Evolutionary conservation across 257 asterid species (phyloP), one percentile per base, ranked within the genome.

Genomic region (Nicotiana noctiflora): DNA sequence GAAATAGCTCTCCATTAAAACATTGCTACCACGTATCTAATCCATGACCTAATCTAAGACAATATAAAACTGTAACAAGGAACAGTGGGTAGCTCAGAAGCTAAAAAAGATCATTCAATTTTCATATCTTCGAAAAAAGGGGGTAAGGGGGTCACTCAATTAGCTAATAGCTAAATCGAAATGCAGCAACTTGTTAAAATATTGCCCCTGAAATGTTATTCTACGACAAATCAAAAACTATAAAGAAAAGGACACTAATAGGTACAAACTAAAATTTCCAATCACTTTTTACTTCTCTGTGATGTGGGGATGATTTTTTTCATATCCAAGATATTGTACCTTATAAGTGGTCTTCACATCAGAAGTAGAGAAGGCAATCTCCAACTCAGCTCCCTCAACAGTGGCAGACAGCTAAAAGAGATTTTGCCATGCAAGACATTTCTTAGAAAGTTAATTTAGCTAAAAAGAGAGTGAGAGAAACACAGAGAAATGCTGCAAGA

Each of bases 261-360:
- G 18, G 7, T 44, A 32, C 23, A 79, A 44, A 63, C 76, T 10
- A 37, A 68, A 70, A 7, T 34, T 46, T 14, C 61, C 11, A 51
- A 49, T 37, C 27, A 25, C 3, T 64, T 60, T 44, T 61, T 25
- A 14, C 27, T 46, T 11, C 27, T 62, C 63, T 17, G 12, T 17
- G 52, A 49, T 4, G 46, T 64, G 19, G 64, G 5, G 21, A 34
- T 77, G 51, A 63, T 55, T 46, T 19, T 79, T 62, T 46, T n/a
- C 49, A 52, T 68, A 81, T 64, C 75, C 7, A 25, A 82, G 64
- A 81, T 79, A 40, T 60, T 79, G 40, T 88, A 92, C 97, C 96
- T 92, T 92, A 65, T 96, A 96, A 74, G 84, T 85, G 40, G 85
- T 89, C 87, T 88, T 96, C 82, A 90, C 81, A 79, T 92, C 97